Percentiles rank a stretch among this genome's conserved stretches.
Conservation (phyloP, 1,284 basidiomycete genomes). For the Kalmanozyma brasiliensis region DNA sequence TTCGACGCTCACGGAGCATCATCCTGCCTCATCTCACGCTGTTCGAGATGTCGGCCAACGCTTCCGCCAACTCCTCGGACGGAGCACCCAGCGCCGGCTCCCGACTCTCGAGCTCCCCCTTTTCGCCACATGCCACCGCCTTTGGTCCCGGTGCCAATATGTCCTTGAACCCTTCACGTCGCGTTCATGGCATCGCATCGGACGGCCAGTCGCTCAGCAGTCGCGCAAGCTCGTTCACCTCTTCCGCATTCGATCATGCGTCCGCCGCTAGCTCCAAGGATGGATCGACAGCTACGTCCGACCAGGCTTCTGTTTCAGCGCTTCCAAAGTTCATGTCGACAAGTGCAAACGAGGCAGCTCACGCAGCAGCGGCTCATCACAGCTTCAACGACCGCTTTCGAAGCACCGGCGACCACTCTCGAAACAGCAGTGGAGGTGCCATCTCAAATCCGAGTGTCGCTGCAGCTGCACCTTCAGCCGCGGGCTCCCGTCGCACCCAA, state of each 20-base stretch:
- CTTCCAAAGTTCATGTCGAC: constrained; percentile 3
- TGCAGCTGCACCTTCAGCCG: constrained; percentile 4
- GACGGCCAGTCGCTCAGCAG: constrained; percentile 29
- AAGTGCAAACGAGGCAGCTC: constrained; percentile 2
- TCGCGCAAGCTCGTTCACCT: constrained; percentile 35
- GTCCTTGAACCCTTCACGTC: constrained; percentile 6
- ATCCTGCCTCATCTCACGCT: neutral
- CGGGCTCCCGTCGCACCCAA: constrained; percentile 9
- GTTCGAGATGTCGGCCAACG: constrained; percentile 16
- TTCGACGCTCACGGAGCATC: neutral
- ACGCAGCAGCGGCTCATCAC: constrained; percentile 3
- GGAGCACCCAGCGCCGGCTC: constrained; percentile 10
- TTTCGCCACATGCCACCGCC: constrained; percentile 26
- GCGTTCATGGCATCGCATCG: constrained; percentile 10
- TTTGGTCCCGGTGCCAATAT: constrained; percentile 13
- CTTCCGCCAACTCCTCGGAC: constrained; percentile 14
- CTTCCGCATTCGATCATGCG: constrained; percentile 19
- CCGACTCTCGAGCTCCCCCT: constrained; percentile 17
- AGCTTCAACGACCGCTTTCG: constrained; percentile 22
- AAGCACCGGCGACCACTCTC: constrained; percentile 23
- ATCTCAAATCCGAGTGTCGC: constrained; percentile 16
- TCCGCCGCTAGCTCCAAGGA: constrained; percentile 5
- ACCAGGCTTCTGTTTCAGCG: neutral
- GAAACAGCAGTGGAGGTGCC: constrained; percentile 31
- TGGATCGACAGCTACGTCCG: constrained; percentile 1